Base-by-base conservation (phyloP, 306 rosid species). In the Pyrus pyrifolia region DNA sequence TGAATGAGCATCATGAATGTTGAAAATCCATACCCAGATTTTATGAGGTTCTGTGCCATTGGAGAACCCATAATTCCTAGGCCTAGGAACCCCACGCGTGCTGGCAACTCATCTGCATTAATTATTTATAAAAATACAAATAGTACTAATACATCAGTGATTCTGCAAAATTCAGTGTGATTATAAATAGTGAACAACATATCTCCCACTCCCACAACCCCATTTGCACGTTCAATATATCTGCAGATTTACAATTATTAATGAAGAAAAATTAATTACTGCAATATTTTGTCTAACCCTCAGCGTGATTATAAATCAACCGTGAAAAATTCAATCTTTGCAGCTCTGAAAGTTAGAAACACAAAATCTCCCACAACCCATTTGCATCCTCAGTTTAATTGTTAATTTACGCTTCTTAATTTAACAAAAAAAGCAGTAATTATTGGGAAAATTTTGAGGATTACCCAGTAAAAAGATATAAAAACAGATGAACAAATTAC, bases 31-130 rank as follows among this genome's bases (percentile, higher is more conserved):
- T 86, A 93, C 97, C 98, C 98, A 75, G 94, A 81, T 78, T 87
- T 88, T 13, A 90, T 63, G 67, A 94, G 96, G 85, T 94, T 94
- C 19, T 78, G 92, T 38, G 97, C 97, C 98, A 94, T 94, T 22
- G 97, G 98, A 76, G 90, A 82, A 74, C 98, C 98, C 98, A 94
- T 94, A 79, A 94, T 94, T 87, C 98, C 98, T 21, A 91, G 78
- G 73, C 98, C 98, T 67, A 94, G 81, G 79, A 94, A 94, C 67
- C 98, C 98, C 73, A 91, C 79, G 1, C 86, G 82, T 17, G 86
- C 45, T 2, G 91, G 89, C 21, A 83, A 35, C 60, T 81, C 88
- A 75, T 66, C 82, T 18, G 27, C 92, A 59, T 83, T 83, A 73
- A 58, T 12, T 62, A 8, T 33, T 31, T 11, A 59, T 72, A 76